Percentiles rank a stretch among this genome's conserved stretches.
Evolutionary conservation across 305 asterid species (phyloP).

Genomic region (Fraxinus albicans): DNA sequence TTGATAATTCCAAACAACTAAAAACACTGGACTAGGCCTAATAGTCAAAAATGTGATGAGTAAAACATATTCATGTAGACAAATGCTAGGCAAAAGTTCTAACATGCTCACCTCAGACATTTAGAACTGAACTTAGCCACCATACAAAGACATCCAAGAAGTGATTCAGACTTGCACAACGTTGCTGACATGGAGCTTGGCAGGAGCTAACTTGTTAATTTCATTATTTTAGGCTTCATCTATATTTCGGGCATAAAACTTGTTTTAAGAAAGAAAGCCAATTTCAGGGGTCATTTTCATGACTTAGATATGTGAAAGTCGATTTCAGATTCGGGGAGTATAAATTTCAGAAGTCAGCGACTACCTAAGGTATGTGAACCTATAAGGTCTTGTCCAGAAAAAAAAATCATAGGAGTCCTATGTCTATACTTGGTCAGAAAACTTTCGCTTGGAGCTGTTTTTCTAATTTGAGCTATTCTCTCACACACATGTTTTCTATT

Average conservation of each 20-base stretch:
- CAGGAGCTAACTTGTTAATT: background rate
- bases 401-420: background rate
- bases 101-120: background rate
- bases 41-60: background rate
- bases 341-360: background rate
- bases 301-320: background rate
- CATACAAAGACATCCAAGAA: background rate
- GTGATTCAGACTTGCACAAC: background rate
- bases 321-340: background rate
- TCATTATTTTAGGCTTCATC: background rate
- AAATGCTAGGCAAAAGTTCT: background rate
- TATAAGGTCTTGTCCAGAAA: background rate
- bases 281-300: background rate
- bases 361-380: background rate
- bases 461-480: background rate
- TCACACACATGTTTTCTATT: background rate
- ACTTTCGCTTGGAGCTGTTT: background rate
- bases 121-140: background rate
- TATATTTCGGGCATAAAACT: background rate
- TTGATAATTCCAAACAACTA: background rate
- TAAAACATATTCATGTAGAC: background rate
- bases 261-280: background rate
- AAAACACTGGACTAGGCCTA: background rate
- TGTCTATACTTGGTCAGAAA: background rate
- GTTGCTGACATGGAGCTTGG: background rate